Evolutionary conservation across 2,329 filamentous ascomycete genomes (phyloP), one percentile per base, ranked within the genome.

Genomic region (Fusarium clavum): DNA sequence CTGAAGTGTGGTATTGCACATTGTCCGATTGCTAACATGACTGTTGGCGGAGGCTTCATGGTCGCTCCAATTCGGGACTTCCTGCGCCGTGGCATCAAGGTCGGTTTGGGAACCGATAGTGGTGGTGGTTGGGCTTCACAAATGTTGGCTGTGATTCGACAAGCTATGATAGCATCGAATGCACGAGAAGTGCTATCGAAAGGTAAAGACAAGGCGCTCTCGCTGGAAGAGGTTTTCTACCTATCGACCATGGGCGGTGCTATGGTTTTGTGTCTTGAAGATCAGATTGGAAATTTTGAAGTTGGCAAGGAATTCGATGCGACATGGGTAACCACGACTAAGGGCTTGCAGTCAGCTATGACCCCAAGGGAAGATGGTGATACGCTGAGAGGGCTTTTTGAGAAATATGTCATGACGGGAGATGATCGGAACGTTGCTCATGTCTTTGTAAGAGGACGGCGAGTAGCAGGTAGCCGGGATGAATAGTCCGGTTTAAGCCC

Each of bases 1-100:
- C 4, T 65, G 0, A 9, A 53, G 0, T 65, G 62, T 3, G 62
- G 62, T 0, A 60, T 65, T 0, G 61, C 62, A 0, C 62, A 65
- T 25, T 65, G 62, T 6, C 62, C 62, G 1, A 65, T 65, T 18
- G 61, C 62, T 5, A 65, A 65, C 4, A 65, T 65, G 62, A 65
- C 62, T 0, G 53, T 65, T 2, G 62, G 62, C 0, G 62, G 62
- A 6, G 62, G 62, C 1, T 65, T 65, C 40, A 65, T 65, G 62
- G 62, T 65, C 0, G 62, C 62, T 11, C 61, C 61, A 4, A 43
- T 65, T 7, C 53, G 62, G 2, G 62, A 65, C 22, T 65, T 65
- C 16, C 22, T 65, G 2, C 46, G 41, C 1, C 53, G 61, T 7
- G 46, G 20, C 2, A 65, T 65, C 6, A 65, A 65, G 27, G 34